phyloP scores from a whole-genome alignment of 1,284 basidiomycete species.

The Ceratobasidium sp. region DNA sequence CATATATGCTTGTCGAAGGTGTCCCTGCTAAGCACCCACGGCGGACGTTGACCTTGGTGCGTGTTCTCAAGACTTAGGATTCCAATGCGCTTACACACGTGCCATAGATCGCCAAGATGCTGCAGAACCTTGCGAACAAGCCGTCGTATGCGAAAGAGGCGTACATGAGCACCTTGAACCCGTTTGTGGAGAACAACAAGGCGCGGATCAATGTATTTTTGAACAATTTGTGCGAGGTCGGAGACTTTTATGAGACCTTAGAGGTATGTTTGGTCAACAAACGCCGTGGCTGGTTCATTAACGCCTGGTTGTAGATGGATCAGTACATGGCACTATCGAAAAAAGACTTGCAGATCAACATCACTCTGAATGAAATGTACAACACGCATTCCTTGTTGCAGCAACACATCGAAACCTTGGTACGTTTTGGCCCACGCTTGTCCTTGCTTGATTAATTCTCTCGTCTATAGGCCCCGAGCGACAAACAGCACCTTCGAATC shows the following conservation, averaged over 20 bases:
- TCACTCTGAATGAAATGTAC: slow-evolving; percentile 99
- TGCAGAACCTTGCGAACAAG: slow-evolving; percentile 99
- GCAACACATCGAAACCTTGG: slow-evolving; percentile 94
- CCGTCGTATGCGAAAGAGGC: slow-evolving; percentile 97
- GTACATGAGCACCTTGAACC: slow-evolving; percentile 98
- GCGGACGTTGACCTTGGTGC: slow-evolving; percentile 91
- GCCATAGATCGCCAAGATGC: slow-evolving; percentile 95
- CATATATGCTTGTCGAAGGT: slow-evolving; percentile 98
- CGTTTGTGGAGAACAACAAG: slow-evolving; percentile 99
- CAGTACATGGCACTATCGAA: slow-evolving; percentile 99
- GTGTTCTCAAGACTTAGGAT: slow-evolving; percentile 47
- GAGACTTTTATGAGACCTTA: slow-evolving; percentile 98
- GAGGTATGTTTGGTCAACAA: slow-evolving; percentile 69
- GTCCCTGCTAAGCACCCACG: slow-evolving; percentile 97
- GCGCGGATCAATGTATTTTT: slow-evolving; percentile 96
- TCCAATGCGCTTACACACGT: slow-evolving; percentile 31
- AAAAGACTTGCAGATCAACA: slow-evolving; percentile 97
- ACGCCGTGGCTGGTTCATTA: slow-evolving; percentile 18
- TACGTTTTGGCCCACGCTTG: slow-evolving; percentile 58
- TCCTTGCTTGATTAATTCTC: slow-evolving; percentile 23
- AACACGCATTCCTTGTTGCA: slow-evolving; percentile 95
- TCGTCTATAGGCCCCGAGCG: slow-evolving; percentile 84
- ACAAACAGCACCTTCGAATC: slow-evolving; percentile 96
- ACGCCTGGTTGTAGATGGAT: slow-evolving; percentile 76
- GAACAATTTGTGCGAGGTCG: slow-evolving; percentile 96